Conservation (phyloP, 2,329 filamentous ascomycete genomes). For the Ploettnerulaceae sp. region DNA sequence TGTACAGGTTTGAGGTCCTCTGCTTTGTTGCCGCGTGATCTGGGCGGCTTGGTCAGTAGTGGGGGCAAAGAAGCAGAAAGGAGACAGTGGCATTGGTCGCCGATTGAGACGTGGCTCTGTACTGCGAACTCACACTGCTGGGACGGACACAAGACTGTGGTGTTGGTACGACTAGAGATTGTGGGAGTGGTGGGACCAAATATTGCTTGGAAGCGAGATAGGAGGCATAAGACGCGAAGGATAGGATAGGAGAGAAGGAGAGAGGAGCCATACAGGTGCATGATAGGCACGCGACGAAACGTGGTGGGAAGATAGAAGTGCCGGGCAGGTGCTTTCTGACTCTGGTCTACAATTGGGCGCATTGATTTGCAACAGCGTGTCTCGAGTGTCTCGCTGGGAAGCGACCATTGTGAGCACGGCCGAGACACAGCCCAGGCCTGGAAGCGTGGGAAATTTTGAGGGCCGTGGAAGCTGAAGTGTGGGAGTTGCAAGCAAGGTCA, state of each 20-base stretch:
- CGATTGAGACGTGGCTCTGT: constrained; percentile 20
- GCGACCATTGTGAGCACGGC: constrained; percentile 15
- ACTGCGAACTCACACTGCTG: constrained; percentile 15
- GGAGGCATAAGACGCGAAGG: constrained; percentile 5
- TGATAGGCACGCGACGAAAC: constrained; percentile 34
- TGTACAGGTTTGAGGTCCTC: constrained; percentile 8
- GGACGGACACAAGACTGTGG: constrained; percentile 10
- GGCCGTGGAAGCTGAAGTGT: constrained; percentile 22
- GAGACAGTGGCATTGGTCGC: constrained; percentile 23
- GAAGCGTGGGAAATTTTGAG: constrained; percentile 3
- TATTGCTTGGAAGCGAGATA: constrained; percentile 6
- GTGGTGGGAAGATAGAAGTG: constrained; percentile 26
- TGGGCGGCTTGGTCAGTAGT: constrained; percentile 12
- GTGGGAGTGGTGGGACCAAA: constrained; percentile 6
- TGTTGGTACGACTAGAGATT: constrained; percentile 10
- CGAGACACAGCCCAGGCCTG: background rate
- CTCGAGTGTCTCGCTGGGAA: constrained; percentile 17
- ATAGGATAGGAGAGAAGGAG: constrained; percentile 4
- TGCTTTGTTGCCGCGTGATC: constrained; percentile 18
- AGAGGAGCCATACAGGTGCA: constrained; percentile 17
- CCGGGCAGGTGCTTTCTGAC: constrained; percentile 26
- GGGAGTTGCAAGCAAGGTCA: constrained; percentile 23
- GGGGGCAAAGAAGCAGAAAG: constrained; percentile 6
- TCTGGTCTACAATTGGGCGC: constrained; percentile 15
- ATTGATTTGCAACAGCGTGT: constrained; percentile 19